phyloP scores from a whole-genome alignment of 805 yeast species.

The Candida dendrica region DNA sequence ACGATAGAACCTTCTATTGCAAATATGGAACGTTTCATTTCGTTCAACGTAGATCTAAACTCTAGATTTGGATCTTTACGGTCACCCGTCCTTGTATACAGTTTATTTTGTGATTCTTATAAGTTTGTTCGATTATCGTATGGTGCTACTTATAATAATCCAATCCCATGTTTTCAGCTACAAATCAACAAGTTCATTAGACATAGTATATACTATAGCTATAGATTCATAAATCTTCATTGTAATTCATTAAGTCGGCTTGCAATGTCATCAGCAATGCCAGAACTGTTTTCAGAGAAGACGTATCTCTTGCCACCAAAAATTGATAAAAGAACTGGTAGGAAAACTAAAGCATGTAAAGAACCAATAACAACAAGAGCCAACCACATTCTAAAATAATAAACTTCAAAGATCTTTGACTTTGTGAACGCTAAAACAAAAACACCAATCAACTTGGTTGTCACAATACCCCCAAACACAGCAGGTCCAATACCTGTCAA shows the following conservation, averaged over 20 bases:
- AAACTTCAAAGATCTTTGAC: slow-evolving; percentile 83
- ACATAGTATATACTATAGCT: not conserved
- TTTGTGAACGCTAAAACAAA: slow-evolving; percentile 78
- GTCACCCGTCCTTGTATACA: no score
- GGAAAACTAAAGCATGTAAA: slow-evolving; percentile 66
- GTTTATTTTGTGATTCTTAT: no score
- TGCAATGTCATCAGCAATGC: slow-evolving; percentile 24
- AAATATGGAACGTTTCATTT: no score
- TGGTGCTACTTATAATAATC: no score
- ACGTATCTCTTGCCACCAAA: slow-evolving; percentile 56
- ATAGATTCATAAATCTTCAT: not conserved
- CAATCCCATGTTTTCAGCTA: no score
- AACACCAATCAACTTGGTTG: slow-evolving; percentile 87
- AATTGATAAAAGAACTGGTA: slow-evolving; percentile 66
- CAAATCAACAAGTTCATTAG: no score
- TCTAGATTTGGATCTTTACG: no score
- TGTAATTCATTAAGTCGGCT: slow-evolving; percentile 10
- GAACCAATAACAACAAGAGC: slow-evolving; percentile 71
- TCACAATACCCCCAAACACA: slow-evolving; percentile 82
- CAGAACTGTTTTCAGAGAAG: slow-evolving; percentile 26
- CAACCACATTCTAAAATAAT: slow-evolving; percentile 94
- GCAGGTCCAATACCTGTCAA: slow-evolving; percentile 80
- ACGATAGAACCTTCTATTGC: no score
- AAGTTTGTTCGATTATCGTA: no score
- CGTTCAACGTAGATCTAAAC: no score